Percentiles rank a stretch among this genome's conserved stretches.
phyloP scores from a whole-genome alignment of 2,329 filamentous ascomycete genomes.

The Dactylellina cionopaga region DNA sequence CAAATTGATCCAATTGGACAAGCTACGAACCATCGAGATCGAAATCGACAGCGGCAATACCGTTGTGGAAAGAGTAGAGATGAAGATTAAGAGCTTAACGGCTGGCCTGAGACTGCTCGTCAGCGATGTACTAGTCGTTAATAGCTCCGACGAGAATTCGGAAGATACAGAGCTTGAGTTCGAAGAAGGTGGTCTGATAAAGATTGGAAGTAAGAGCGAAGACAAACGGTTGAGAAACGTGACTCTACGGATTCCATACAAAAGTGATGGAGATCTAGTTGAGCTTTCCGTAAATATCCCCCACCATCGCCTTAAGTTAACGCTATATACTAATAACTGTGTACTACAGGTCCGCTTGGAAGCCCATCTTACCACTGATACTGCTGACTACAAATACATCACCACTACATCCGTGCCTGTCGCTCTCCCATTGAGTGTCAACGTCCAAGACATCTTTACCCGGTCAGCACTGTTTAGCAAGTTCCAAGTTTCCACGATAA shows the following conservation, averaged over 20 bases:
- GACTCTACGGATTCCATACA: slow-evolving; percentile 52
- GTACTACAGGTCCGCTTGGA: slow-evolving; percentile 64
- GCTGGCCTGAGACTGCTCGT: slow-evolving; percentile 73
- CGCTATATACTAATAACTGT: slow-evolving; percentile 70
- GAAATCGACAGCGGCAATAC: slow-evolving; percentile 80
- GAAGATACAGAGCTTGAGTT: slow-evolving; percentile 55
- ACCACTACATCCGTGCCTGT: slow-evolving; percentile 67
- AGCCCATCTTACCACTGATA: slow-evolving; percentile 24
- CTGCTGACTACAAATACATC: slow-evolving; percentile 35
- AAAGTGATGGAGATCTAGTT: slow-evolving; percentile 65
- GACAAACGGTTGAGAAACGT: slow-evolving; percentile 57
- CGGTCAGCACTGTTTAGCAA: slow-evolving; percentile 81
- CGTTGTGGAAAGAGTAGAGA: slow-evolving; percentile 68
- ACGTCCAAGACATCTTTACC: slow-evolving; percentile 96
- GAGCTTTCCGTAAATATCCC: slow-evolving; percentile 82
- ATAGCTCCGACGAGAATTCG: slow-evolving; percentile 61
- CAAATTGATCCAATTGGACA: slow-evolving; percentile 79
- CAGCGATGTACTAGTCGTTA: slow-evolving; percentile 68
- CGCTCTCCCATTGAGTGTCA: slow-evolving; percentile 85
- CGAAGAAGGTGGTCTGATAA: slow-evolving; percentile 47
- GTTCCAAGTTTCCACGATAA: slow-evolving; percentile 84
- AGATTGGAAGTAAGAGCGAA: slow-evolving; percentile 37
- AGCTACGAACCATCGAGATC: slow-evolving; percentile 79
- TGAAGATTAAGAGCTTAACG: slow-evolving; percentile 72
- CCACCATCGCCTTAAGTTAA: slow-evolving; percentile 79